Conservation (phyloP, 2,329 filamentous ascomycete genomes). For the Colletotrichum tofieldiae region DNA sequence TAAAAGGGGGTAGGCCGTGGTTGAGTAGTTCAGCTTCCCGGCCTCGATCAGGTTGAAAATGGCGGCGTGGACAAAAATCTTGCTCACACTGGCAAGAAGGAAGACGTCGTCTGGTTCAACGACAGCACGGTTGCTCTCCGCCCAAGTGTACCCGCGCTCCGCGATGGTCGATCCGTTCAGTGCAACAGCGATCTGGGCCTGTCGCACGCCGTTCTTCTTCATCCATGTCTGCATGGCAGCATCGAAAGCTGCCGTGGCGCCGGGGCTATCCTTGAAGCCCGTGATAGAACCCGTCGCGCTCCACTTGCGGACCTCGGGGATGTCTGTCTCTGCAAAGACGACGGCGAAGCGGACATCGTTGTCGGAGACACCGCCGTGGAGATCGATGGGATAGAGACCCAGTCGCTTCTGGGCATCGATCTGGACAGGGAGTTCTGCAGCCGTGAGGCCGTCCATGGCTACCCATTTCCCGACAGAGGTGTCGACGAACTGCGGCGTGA, state of each 20-base stretch:
- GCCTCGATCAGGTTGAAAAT: slow-evolving; percentile 36
- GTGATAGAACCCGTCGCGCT: slow-evolving; percentile 27
- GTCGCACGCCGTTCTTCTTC: slow-evolving; percentile 39
- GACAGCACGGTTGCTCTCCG: slow-evolving; percentile 37
- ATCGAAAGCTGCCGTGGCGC: slow-evolving; percentile 19
- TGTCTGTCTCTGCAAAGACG: slow-evolving; percentile 41
- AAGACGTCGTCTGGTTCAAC: slow-evolving; percentile 39
- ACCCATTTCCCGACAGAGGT: slow-evolving; percentile 40
- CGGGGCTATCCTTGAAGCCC: slow-evolving; percentile 27
- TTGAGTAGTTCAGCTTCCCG: slow-evolving; percentile 26
- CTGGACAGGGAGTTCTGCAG: slow-evolving; percentile 17
- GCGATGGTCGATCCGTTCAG: slow-evolving; percentile 29
- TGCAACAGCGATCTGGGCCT: slow-evolving; percentile 42
- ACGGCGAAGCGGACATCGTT: slow-evolving; percentile 32
- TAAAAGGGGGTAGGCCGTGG: slow-evolving; percentile 28
- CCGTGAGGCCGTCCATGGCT: slow-evolving; percentile 26
- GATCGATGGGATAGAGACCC: slow-evolving; percentile 40
- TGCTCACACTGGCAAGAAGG: slow-evolving; percentile 42
- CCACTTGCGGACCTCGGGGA: slow-evolving; percentile 32
- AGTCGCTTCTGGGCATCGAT: slow-evolving; percentile 29
- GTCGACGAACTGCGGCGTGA: slow-evolving; percentile 40
- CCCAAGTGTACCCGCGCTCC: slow-evolving; percentile 43
- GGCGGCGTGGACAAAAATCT: slow-evolving; percentile 43
- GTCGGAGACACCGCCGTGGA: slow-evolving; percentile 35
- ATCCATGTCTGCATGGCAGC: slow-evolving; percentile 34